Conservation (phyloP, 2,329 filamentous ascomycete species). For the Aspergillus sp. region DNA sequence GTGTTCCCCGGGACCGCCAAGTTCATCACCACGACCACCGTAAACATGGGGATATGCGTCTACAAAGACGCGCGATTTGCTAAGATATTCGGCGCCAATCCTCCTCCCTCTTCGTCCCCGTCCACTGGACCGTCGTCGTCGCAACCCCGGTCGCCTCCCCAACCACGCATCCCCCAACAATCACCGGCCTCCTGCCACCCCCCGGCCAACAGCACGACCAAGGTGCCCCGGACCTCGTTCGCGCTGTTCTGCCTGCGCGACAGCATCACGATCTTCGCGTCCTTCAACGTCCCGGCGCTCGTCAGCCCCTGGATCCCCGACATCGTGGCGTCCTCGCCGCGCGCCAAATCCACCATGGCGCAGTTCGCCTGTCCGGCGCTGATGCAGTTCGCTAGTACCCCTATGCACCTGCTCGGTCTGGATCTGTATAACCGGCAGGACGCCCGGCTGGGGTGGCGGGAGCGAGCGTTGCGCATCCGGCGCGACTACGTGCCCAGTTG, state of each 20-base stretch:
- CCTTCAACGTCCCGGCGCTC: slow-evolving; percentile 82
- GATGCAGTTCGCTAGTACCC: slow-evolving; percentile 77
- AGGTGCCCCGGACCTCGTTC: slow-evolving; percentile 70
- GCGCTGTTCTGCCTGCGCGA: slow-evolving; percentile 78
- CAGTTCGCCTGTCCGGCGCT: slow-evolving; percentile 79
- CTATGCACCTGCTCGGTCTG: slow-evolving; percentile 78
- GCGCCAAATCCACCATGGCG: slow-evolving; percentile 60
- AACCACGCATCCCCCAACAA: slow-evolving; percentile 1
- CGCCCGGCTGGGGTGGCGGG: slow-evolving; percentile 48
- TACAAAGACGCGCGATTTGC: slow-evolving; percentile 90
- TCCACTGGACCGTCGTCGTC: slow-evolving; percentile 9
- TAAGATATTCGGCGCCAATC: slow-evolving; percentile 69
- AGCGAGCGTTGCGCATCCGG: slow-evolving; percentile 67
- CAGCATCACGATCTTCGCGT: slow-evolving; percentile 85
- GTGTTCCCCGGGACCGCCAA: slow-evolving; percentile 76
- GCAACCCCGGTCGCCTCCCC: slow-evolving; percentile 2
- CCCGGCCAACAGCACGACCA: slow-evolving; percentile 26
- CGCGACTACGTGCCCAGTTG: slow-evolving; percentile 75
- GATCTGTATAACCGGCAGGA: slow-evolving; percentile 76
- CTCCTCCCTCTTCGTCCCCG: slow-evolving; percentile 40
- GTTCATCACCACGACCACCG: slow-evolving; percentile 74
- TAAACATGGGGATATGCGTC: slow-evolving; percentile 82
- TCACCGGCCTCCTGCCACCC: slow-evolving; percentile 18
- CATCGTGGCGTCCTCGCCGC: slow-evolving; percentile 46
- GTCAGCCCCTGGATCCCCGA: slow-evolving; percentile 68